These are phyloP conservation scores for Tetracladium setigerum DNA, from an alignment of 495 filamentous ascomycete genomes.

Conservation along the genomic window DNA sequence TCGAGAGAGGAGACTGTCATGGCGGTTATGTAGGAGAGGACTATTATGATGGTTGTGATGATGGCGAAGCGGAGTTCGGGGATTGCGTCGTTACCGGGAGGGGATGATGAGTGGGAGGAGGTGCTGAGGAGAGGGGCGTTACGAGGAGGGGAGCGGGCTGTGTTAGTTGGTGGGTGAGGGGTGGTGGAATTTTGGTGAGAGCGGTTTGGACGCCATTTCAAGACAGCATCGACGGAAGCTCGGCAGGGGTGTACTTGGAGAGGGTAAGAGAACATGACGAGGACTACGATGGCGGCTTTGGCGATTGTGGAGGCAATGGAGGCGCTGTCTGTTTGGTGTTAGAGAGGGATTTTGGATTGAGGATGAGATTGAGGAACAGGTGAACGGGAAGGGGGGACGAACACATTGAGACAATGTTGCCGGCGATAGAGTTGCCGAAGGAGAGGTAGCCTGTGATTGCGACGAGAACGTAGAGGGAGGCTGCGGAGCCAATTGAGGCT, in stretches of 20 bases:
- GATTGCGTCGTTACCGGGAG: slow-evolving; percentile 46
- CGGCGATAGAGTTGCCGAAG: slow-evolving; percentile 77
- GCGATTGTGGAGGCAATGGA: slow-evolving; percentile 83
- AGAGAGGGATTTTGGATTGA: slow-evolving; percentile 20
- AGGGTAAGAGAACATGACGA: slow-evolving; percentile 96
- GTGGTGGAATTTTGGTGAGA: slow-evolving; percentile 20
- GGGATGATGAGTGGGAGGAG: slow-evolving; percentile 29
- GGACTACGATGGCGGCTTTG: slow-evolving; percentile 87
- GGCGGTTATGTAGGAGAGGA: slow-evolving; percentile 77
- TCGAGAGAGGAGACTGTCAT: slow-evolving; percentile 87
- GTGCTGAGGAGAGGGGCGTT: slow-evolving; percentile 33
- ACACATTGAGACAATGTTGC: slow-evolving; percentile 94
- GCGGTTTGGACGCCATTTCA: slow-evolving; percentile 73
- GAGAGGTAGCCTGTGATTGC: slow-evolving; percentile 93
- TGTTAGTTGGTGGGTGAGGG: background rate
- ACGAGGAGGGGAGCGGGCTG: slow-evolving; percentile 25
- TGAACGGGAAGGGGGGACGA: slow-evolving; percentile 21
- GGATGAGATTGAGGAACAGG: slow-evolving; percentile 16
- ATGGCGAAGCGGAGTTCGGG: slow-evolving; percentile 82
- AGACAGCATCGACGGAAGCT: slow-evolving; percentile 83
- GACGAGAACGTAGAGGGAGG: slow-evolving; percentile 77
- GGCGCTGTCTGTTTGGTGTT: slow-evolving; percentile 41
- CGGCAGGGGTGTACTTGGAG: slow-evolving; percentile 93
- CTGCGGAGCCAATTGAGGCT: slow-evolving; percentile 75
- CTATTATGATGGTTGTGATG: slow-evolving; percentile 77